Base-by-base conservation (phyloP, 2,329 filamentous ascomycete genomes). In the Microsporum audouinii region DNA sequence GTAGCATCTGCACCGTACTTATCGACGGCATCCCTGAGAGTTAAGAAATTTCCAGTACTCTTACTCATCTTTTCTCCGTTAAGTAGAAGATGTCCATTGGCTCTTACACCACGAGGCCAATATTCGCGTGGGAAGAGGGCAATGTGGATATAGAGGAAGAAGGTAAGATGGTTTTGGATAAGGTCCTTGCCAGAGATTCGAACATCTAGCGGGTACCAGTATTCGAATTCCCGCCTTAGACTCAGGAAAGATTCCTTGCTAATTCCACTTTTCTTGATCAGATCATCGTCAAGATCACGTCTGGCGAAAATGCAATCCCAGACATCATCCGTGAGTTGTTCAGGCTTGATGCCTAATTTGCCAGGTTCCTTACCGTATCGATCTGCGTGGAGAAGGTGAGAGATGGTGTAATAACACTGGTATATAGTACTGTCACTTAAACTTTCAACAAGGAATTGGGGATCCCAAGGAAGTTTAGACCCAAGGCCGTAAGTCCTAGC, bases 51-150 rank as follows among this genome's bases (percentile, higher is more conserved):
- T 64, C 94, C 94, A 0, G 91, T 96, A 60, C 88, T 92, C 80
- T 99, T 99, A 73, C 86, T 88, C 94, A 99, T 99, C 83, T 99
- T 99, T 73, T 96, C 89, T 57, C 92, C 92, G 73, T 99, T 99
- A 65, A 99, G 81, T 74, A 95, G 84, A 69, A 97, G 78, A 76
- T 97, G 92, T 1, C 94, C 94, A 71, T 99, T 99, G 64, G 88
- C 86, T 66, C 94, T 88, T 66, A 97, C 82, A 64, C 86, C 86
- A 58, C 82, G 83, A 8, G 94, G 94, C 91, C 92, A 96, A 79
- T 91, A 95, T 73, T 92, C 84, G 62, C 84, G 83, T 10, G 86
- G 84, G 81, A 96, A 97, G 49, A 99, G 82, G 8, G 94, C 94
- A 65, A 94, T 75, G 74, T 97, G 94, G 67, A 92, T 87, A 78